Percentiles rank a stretch among this genome's conserved stretches.
Conservation (phyloP, 2,329 filamentous ascomycete genomes). For the Botrytis hyacinthi region DNA sequence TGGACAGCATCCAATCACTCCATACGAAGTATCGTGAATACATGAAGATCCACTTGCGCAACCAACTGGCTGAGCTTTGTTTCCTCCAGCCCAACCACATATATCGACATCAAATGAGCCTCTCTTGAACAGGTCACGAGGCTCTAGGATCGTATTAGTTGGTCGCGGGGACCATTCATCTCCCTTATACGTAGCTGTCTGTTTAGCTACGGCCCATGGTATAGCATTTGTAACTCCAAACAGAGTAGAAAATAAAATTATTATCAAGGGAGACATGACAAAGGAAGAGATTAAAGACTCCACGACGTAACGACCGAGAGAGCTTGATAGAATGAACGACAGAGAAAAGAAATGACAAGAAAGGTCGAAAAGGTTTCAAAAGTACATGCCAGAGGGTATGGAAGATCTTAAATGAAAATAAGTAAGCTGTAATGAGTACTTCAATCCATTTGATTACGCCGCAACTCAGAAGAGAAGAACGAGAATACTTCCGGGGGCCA, state of each 20-base stretch:
- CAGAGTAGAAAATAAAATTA: conserved; percentile 29
- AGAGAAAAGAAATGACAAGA: background rate
- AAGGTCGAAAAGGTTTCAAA: conserved; percentile 14
- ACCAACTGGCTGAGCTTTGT: conserved; percentile 26
- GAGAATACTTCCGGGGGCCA: background rate
- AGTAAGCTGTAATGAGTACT: conserved; percentile 4
- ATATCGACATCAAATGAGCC: conserved; percentile 30
- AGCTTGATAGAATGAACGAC: conserved; percentile 6
- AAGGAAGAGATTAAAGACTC: conserved; percentile 27
- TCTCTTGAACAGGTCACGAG: conserved; percentile 32
- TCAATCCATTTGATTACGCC: conserved; percentile 8
- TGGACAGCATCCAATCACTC: conserved; percentile 35
- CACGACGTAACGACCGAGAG: background rate
- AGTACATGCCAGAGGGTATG: background rate
- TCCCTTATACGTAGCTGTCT: conserved; percentile 31
- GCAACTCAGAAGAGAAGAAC: conserved; percentile 1
- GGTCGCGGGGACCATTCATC: conserved; percentile 35
- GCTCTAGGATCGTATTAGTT: conserved; percentile 29
- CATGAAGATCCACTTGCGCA: conserved; percentile 35
- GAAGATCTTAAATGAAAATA: conserved; percentile 6
- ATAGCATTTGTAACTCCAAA: conserved; percentile 29
- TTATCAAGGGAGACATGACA: conserved; percentile 33
- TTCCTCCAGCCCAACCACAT: conserved; percentile 38
- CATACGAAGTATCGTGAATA: conserved; percentile 35
- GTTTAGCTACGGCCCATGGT: conserved; percentile 31